Evolutionary conservation across 2,329 filamentous ascomycete species (phyloP).

Genomic region (Aureobasidium sp.): DNA sequence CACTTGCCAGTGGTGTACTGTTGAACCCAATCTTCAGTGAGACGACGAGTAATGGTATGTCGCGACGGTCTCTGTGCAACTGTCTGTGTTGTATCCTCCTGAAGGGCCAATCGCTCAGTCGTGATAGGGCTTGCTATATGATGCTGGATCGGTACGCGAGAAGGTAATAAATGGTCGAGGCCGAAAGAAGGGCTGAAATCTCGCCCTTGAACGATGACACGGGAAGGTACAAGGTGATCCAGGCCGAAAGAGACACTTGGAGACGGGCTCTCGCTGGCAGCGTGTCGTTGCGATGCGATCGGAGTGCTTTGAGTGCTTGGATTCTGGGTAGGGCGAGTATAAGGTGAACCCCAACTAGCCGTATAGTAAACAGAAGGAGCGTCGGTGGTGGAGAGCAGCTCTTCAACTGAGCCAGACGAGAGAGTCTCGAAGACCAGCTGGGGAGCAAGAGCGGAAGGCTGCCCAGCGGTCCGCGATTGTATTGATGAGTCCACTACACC

Average conservation of each 20-base stretch:
- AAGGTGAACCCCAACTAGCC: slow-evolving; percentile 88
- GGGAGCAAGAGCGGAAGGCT: neutral
- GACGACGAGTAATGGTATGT: slow-evolving; percentile 43
- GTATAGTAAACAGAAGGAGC: slow-evolving; percentile 44
- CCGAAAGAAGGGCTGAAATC: slow-evolving; percentile 24
- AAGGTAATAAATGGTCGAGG: slow-evolving; percentile 31
- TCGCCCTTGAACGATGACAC: slow-evolving; percentile 16
- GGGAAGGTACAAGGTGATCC: slow-evolving; percentile 30
- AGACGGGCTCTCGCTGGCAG: slow-evolving; percentile 22
- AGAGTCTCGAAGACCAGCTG: slow-evolving; percentile 8
- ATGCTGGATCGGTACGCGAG: slow-evolving; percentile 18
- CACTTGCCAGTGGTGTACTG: slow-evolving; percentile 55
- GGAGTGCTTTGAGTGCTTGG: slow-evolving; percentile 14
- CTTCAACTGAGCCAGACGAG: slow-evolving; percentile 6
- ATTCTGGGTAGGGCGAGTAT: slow-evolving; percentile 52
- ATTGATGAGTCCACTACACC: slow-evolving; percentile 3
- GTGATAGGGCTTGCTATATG: slow-evolving; percentile 14
- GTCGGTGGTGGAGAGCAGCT: neutral
- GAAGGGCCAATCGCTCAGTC: slow-evolving; percentile 10
- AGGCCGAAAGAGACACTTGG: slow-evolving; percentile 28
- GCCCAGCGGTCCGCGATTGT: slow-evolving; percentile 8
- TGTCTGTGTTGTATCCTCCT: neutral
- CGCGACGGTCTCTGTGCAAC: neutral
- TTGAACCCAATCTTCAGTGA: slow-evolving; percentile 78
- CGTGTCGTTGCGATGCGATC: slow-evolving; percentile 20